Evolutionary conservation across 306 rosid genomes (phyloP).

Genomic region (Castanea crenata): DNA sequence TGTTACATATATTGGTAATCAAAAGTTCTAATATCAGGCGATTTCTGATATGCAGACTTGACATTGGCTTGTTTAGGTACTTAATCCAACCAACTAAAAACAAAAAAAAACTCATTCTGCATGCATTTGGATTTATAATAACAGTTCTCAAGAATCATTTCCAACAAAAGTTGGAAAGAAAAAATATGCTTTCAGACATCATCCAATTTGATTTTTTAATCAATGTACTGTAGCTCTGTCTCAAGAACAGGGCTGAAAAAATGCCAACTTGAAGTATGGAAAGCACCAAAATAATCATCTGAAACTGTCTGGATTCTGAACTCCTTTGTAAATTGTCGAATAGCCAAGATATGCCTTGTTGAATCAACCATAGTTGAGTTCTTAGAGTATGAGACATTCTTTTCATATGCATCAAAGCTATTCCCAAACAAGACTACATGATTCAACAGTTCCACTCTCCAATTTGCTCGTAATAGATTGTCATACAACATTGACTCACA

Average conservation of each 20-base stretch:
- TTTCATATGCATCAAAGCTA: slow-evolving; percentile 71
- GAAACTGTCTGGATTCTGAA: slow-evolving; percentile 50
- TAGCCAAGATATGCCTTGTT: slow-evolving; percentile 42
- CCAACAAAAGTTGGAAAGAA: neutral
- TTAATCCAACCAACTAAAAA: neutral
- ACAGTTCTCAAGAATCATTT: neutral
- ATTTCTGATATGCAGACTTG: neutral
- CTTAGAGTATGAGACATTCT: slow-evolving; percentile 45
- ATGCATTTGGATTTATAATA: neutral
- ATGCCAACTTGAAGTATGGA: slow-evolving; percentile 93
- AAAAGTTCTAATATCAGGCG: neutral
- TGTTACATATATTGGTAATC: neutral
- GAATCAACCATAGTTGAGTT: slow-evolving; percentile 40
- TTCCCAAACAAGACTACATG: slow-evolving; percentile 69
- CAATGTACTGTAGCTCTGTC: slow-evolving; percentile 33
- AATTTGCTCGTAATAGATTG: slow-evolving; percentile 75
- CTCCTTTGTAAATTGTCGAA: slow-evolving; percentile 44
- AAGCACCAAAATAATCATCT: slow-evolving; percentile 72
- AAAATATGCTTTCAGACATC: neutral
- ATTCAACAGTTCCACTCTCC: slow-evolving; percentile 55
- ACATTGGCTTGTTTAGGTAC: neutral
- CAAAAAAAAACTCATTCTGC: neutral
- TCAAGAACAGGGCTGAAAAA: slow-evolving; percentile 52
- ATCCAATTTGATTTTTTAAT: slow-evolving; percentile 3
- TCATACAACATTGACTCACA: slow-evolving; percentile 76